Evolutionary conservation across 352 stramenopile species (phyloP).

Genomic region (Aphanomyces invadans): DNA sequence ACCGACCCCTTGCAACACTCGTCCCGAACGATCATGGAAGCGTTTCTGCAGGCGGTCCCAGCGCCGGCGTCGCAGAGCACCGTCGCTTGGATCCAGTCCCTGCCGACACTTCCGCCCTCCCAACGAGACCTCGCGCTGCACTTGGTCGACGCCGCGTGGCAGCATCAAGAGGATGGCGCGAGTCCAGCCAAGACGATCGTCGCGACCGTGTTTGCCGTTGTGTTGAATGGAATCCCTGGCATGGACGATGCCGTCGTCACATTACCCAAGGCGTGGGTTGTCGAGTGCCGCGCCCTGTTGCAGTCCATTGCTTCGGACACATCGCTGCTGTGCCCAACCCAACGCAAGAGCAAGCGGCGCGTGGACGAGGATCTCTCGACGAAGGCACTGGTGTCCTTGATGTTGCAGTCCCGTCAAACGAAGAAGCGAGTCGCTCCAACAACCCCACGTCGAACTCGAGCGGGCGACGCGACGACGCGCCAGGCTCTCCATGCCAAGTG

Average conservation of each 20-base stretch:
- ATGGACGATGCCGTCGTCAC: neutral
- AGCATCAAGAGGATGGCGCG: neutral
- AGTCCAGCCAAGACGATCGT: slow-evolving; percentile 1
- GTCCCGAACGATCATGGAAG: no score
- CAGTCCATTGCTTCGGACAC: neutral
- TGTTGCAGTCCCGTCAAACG: no score
- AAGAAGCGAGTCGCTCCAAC: neutral
- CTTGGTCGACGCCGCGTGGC: neutral
- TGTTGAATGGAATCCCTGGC: neutral
- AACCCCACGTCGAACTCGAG: neutral
- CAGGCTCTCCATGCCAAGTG: slow-evolving; percentile 2
- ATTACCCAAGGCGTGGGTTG: neutral
- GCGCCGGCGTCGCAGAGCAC: neutral
- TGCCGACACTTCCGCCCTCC: neutral
- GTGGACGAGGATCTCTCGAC: neutral
- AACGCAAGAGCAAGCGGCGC: neutral
- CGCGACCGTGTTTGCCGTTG: neutral
- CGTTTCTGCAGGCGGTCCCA: neutral
- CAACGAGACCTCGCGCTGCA: neutral
- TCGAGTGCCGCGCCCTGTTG: neutral
- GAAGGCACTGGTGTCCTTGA: neutral
- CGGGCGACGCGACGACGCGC: neutral
- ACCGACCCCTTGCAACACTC: no score
- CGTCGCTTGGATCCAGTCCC: neutral
- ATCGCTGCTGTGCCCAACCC: neutral